Evolutionary conservation across 257 asterid genomes (phyloP).

Genomic region (Solanum phureja): DNA sequence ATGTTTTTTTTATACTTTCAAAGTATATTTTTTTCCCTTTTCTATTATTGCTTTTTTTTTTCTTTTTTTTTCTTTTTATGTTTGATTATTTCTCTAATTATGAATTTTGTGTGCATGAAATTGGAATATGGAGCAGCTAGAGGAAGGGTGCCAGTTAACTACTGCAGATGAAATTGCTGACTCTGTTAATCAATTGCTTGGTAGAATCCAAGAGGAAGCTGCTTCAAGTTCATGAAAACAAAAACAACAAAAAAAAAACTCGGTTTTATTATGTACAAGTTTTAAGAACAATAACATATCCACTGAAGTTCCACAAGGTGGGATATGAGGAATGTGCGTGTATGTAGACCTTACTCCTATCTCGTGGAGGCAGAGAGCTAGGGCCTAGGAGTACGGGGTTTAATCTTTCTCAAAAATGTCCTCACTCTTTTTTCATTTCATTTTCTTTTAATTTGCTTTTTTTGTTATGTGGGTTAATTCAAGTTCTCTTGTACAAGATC

Average conservation of each 20-base stretch:
- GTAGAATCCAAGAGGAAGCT: slow-evolving; percentile 28
- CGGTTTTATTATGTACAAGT: not conserved
- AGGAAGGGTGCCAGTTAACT: slow-evolving; percentile 38
- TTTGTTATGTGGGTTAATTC: not conserved
- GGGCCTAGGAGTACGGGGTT: not conserved
- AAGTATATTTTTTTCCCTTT: not conserved
- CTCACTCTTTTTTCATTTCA: not conserved
- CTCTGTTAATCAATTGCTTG: slow-evolving; percentile 29
- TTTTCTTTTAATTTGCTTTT: not conserved
- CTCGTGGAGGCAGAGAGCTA: not conserved
- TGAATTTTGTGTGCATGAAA: not conserved
- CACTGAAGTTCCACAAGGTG: not conserved
- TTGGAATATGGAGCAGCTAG: slow-evolving; percentile 16
- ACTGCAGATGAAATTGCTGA: slow-evolving; percentile 41
- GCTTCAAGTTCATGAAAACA: slow-evolving; percentile 1
- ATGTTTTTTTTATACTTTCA: not conserved
- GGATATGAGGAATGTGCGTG: accelerated
- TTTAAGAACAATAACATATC: not conserved
- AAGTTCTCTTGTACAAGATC: not conserved
- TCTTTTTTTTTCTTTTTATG: not conserved
- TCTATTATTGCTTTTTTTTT: no score
- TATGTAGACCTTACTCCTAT: not conserved
- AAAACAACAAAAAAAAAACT: not conserved
- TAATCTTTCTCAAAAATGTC: not conserved
- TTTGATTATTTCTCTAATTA: not conserved